Conservation (phyloP, 768 basidiomycete species). For the Tricholoma hemisulphureum region DNA sequence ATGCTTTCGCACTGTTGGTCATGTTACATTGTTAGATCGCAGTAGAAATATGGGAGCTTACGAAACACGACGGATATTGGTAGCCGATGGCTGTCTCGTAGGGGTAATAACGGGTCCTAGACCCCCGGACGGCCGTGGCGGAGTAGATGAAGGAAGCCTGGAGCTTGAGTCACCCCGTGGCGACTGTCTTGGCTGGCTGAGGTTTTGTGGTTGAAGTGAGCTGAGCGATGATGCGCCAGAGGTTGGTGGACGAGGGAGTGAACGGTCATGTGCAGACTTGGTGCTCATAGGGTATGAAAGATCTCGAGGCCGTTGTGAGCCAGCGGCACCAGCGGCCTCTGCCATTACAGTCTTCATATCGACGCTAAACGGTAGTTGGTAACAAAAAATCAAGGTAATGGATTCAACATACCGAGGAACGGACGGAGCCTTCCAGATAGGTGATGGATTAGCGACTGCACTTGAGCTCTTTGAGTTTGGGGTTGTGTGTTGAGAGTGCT, state of each 20-base stretch:
- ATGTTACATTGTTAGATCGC: not conserved
- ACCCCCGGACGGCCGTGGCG: slow-evolving; percentile 21
- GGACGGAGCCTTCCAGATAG: slow-evolving; percentile 50
- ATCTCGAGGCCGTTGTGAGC: slow-evolving; percentile 8
- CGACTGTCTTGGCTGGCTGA: not conserved
- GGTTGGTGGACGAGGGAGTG: not conserved
- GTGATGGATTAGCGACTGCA: slow-evolving; percentile 18
- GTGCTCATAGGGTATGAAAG: not conserved
- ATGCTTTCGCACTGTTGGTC: slow-evolving; percentile 50
- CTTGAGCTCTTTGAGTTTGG: slow-evolving; percentile 16
- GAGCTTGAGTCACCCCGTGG: slow-evolving; percentile 8
- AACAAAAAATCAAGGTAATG: not conserved
- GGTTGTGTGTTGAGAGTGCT: slow-evolving; percentile 13
- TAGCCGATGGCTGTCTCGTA: slow-evolving; percentile 39
- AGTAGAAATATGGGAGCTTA: slow-evolving; percentile 32
- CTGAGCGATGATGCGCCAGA: not conserved
- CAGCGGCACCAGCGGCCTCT: slow-evolving; percentile 44
- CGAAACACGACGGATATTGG: slow-evolving; percentile 45
- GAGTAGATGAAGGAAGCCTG: slow-evolving; percentile 13
- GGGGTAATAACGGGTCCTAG: slow-evolving; percentile 70
- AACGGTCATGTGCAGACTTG: not conserved
- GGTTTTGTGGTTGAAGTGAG: not conserved
- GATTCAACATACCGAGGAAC: slow-evolving; percentile 47
- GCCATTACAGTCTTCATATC: slow-evolving; percentile 89
- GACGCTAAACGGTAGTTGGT: slow-evolving; percentile 43